Evolutionary conservation across 1,139 yeast species (phyloP), one percentile per base, ranked within the genome.

Genomic region (Yamadazyma atmosphaerica): DNA sequence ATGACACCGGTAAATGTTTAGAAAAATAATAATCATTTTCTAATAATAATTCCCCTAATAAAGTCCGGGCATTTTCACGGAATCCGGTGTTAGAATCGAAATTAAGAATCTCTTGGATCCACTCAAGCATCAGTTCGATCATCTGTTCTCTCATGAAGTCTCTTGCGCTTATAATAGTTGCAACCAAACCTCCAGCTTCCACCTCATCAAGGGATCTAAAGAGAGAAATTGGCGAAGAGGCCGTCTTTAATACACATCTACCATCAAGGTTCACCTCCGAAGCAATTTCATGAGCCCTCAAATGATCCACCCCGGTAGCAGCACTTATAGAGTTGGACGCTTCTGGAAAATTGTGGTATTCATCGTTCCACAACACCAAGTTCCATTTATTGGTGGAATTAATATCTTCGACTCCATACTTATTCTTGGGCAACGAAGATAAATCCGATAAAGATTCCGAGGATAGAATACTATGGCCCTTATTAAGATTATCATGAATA

Each of bases 311-410:
- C 1, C 58, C 61, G 1, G 61, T 55, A 2, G 72, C 75, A 2
- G 64, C 56, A n/a, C 57, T 54, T 28, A 77, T 63, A 2, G 75
- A 68, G 1, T 55, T 49, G 10, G 63, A 61, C 1, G 83, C 82
- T 33, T 68, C 65, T 1, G 71, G 65, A 47, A 73, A 74, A 50
- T 79, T 74, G 53, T 85, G 92, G 46, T 67, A 70, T 52, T 85
- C 92, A 52, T 85, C 94, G 55, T 85, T 85, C 84, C 89, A 85
- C 15, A 84, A 62, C 16, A 82, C 56, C 24, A 81, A 65, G 34
- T 65, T 61, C 66, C 77, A 79, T 28, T 42, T 37, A 15, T 62
- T 54, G 11, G 46, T 47, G 1, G 64, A 48, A 42, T 63, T 64
- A 4, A 32, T 30, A 41, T 65, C 72, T 4, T 37, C 44, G 1